Evolutionary conservation across 2,329 filamentous ascomycete genomes (phyloP).

Genomic region (Ophioceras dolichostomum): DNA sequence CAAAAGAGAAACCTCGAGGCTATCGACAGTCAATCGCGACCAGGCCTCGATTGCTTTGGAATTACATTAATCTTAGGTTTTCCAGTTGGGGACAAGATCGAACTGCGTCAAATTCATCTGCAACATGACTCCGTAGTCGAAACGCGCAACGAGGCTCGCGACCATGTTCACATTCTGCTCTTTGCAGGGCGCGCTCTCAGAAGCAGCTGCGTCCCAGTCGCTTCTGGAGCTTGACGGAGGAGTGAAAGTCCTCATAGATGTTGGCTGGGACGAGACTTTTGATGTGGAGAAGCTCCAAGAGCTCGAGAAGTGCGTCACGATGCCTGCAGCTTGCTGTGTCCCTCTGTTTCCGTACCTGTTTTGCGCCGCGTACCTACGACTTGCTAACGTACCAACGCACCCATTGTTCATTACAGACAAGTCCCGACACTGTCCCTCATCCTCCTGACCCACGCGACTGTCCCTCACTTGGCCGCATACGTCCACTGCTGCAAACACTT

Average conservation of each 20-base stretch:
- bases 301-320: slow-evolving; percentile 83
- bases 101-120: not conserved
- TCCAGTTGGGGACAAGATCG: not conserved
- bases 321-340: too few relatives aligned
- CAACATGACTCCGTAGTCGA: too few relatives aligned
- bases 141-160: not conserved
- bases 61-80: not conserved
- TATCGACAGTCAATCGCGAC: not conserved
- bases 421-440: slow-evolving; percentile 86
- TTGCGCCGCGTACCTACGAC: too few relatives aligned
- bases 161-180: slow-evolving; percentile 96
- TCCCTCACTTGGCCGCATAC: slow-evolving; percentile 83
- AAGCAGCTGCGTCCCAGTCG: slow-evolving; percentile 83
- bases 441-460: slow-evolving; percentile 86
- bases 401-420: slow-evolving; percentile 42
- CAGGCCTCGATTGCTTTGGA: too few relatives aligned
- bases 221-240: slow-evolving; percentile 92
- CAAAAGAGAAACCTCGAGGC: not conserved
- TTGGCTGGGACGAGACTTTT: slow-evolving; percentile 93
- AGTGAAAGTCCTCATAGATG: slow-evolving; percentile 86
- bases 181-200: slow-evolving; percentile 79
- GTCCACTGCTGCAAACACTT: slow-evolving; percentile 97
- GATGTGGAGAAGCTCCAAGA: slow-evolving; percentile 71
- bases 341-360: slow-evolving; percentile 4
- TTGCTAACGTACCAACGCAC: too few relatives aligned